phyloP scores from a whole-genome alignment of 2,329 filamentous ascomycete species.

The Didymellaceae sp. region DNA sequence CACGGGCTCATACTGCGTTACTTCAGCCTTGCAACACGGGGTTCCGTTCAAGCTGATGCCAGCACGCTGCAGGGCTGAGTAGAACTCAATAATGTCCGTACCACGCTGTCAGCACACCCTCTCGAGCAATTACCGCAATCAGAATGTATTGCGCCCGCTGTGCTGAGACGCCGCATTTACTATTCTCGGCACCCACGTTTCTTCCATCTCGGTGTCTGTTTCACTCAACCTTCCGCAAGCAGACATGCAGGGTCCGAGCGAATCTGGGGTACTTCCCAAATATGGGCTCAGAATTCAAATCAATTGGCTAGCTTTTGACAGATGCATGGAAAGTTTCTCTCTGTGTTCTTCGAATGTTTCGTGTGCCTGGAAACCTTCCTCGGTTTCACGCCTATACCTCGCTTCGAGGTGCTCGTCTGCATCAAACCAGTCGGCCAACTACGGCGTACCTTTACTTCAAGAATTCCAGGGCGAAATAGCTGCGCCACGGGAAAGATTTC shows the following conservation, averaged over 20 bases:
- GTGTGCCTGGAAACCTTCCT: slow-evolving; percentile 13
- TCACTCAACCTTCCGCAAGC: slow-evolving; percentile 20
- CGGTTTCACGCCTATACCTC: not conserved
- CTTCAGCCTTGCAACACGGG: slow-evolving; percentile 12
- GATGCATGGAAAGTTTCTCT: not conserved
- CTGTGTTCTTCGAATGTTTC: not conserved
- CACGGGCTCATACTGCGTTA: slow-evolving; percentile 5
- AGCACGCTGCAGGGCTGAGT: slow-evolving; percentile 40
- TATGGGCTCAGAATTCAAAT: slow-evolving; percentile 19
- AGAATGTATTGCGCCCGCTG: slow-evolving; percentile 9
- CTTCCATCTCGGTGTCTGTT: not conserved
- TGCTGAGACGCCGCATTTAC: slow-evolving; percentile 8
- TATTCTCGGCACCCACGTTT: slow-evolving; percentile 21
- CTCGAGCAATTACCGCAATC: slow-evolving; percentile 7
- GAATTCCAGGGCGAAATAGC: not conserved
- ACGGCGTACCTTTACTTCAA: not conserved
- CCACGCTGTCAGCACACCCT: slow-evolving; percentile 42
- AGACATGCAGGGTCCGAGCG: slow-evolving; percentile 9
- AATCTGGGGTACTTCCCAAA: slow-evolving; percentile 22
- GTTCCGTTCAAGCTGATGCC: slow-evolving; percentile 19
- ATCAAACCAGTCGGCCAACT: slow-evolving; percentile 3
- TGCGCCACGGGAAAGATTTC: slow-evolving; percentile 6
- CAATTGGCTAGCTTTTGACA: slow-evolving; percentile 5
- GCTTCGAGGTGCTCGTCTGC: slow-evolving; percentile 3
- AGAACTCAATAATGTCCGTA: slow-evolving; percentile 30